These are phyloP conservation scores for Ogataea methanolica DNA, from an alignment of 805 yeast genomes.

Conservation along the genomic window DNA sequence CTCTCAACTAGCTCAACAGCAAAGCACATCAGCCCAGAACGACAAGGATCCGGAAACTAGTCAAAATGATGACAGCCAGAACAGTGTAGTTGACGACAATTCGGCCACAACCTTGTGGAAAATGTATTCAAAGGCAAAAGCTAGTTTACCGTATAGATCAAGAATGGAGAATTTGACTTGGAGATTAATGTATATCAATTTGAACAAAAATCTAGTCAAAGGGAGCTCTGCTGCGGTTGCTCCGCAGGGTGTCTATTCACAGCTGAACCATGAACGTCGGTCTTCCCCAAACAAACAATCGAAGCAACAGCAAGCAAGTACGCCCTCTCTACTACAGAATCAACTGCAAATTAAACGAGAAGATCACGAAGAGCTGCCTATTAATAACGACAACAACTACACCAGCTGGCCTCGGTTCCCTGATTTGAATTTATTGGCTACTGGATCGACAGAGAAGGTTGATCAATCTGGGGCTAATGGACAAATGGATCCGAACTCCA, in stretches of 20 bases:
- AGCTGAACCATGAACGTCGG: conserved; percentile 1
- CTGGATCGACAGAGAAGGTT: not conserved
- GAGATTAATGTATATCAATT: conserved; percentile 71
- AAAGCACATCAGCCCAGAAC: not conserved
- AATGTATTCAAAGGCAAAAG: conserved; percentile 73
- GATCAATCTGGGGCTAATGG: not conserved
- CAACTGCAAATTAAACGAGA: conserved; percentile 1
- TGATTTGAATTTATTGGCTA: conserved; percentile 21
- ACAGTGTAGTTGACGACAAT: conserved; percentile 28
- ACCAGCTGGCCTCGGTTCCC: conserved; percentile 33
- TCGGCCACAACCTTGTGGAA: conserved; percentile 65
- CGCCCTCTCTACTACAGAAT: not conserved
- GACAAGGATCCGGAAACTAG: not conserved
- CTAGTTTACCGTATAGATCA: conserved; percentile 65
- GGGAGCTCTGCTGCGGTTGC: not conserved
- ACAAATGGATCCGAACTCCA: conserved; percentile 40
- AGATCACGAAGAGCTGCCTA: not conserved
- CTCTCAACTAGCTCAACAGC: not conserved
- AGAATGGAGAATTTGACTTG: conserved; percentile 84
- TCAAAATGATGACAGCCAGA: not conserved
- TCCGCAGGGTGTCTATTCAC: not conserved
- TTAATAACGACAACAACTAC: conserved; percentile 15
- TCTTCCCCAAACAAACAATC: not conserved
- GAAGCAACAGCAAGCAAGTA: not conserved
- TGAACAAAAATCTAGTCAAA: conserved; percentile 9